Evolutionary conservation across 768 basidiomycete genomes (phyloP), one percentile per base, ranked within the genome.

Genomic region (Lyophyllum shimeji): DNA sequence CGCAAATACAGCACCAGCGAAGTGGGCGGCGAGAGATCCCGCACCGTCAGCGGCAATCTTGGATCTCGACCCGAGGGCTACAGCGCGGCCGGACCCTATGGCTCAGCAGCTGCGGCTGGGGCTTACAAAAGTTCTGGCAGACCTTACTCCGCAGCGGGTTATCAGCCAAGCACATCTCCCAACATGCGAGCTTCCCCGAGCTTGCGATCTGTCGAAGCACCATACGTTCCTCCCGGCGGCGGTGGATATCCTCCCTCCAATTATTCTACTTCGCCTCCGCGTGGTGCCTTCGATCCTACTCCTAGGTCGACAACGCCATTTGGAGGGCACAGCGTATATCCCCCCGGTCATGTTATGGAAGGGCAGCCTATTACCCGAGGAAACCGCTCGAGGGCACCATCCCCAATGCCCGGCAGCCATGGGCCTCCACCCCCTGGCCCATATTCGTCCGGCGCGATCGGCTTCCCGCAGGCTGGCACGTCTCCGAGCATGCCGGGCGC

Each of bases 281-380:
- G 69, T 2, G 68, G 65, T 62, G 37, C 59, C 7, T 53, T 48
- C 29, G 69, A 74, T 15, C 71, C 73, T 3, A 74, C 74, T 61
- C 71, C 67, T 3, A 69, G 79, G 1, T 62, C 81, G 12, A 74
- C 77, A 24, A 77, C 80, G 15, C 79, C 81, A 2, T 79, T 76
- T 46, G 66, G 63, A 15, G 34, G 58, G 27, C 46, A 69, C 17
- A 65, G 57, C 3, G 70, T 79, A n/a, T 86, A 86, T 65, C 82
- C 86, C 46, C 69, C 75, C 3, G 82, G 83, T 1, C 85, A 84
- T 68, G 68, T 79, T 40, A 60, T 85, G 60, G 84, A 81, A 53
- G 85, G 85, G 1, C 79, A 79, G 46, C 75, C 81, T 24, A 70
- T 82, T 23, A 69, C 55, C 57, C 51, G 50, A 15, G 46, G 52